Percentiles rank a stretch among this genome's conserved stretches.
These are phyloP conservation scores for Aristolochia contorta DNA, from an alignment of 164 flowering plant species.

Conservation along the genomic window DNA sequence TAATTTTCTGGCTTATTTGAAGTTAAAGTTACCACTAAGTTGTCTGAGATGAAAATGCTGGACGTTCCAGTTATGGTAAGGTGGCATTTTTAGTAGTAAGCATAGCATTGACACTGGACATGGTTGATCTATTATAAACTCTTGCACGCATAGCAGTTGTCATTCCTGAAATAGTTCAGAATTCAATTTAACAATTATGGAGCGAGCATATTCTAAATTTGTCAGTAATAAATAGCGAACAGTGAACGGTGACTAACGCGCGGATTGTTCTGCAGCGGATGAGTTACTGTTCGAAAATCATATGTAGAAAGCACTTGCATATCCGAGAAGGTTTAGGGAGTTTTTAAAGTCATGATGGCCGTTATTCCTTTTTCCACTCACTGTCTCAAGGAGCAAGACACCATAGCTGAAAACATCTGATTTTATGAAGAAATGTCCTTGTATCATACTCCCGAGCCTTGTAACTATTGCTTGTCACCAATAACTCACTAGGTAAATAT, in stretches of 20 bases:
- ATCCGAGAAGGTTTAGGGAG: background rate
- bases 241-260: too few species aligned
- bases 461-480: conserved; percentile 1
- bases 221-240: background rate
- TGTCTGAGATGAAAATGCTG: too few species aligned
- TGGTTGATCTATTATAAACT: conserved; percentile 10
- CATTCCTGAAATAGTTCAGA: conserved; percentile 6
- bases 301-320: conserved; percentile 5
- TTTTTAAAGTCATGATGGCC: background rate
- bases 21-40: too few species aligned
- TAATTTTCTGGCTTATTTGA: too few species aligned
- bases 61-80: too few species aligned
- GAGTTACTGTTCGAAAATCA: background rate
- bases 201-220: background rate
- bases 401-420: conserved; percentile 3
- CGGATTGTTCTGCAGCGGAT: too few species aligned
- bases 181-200: too few species aligned
- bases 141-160: conserved; percentile 25
- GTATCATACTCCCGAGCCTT: conserved; percentile 30
- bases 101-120: conserved; percentile 3
- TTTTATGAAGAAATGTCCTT: conserved; percentile 1
- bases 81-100: too few species aligned
- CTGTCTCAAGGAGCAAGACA: background rate
- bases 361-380: background rate
- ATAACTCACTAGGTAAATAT: too few species aligned